Conservation (phyloP, 805 yeast genomes). For the Zygosaccharomyces pseudorouxii region DNA sequence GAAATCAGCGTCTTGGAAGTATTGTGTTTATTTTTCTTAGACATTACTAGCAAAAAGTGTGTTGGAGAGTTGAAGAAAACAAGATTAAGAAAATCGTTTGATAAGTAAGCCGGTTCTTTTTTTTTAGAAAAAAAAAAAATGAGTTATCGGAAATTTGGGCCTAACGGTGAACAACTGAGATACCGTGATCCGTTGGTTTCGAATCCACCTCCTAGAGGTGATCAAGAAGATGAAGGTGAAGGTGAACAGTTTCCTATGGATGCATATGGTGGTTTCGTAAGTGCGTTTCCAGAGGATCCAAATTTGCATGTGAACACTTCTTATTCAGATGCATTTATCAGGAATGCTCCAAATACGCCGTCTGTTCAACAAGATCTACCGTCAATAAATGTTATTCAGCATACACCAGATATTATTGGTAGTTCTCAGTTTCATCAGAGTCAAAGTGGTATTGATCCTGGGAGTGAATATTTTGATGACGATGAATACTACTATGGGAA, state of each 20-base stretch:
- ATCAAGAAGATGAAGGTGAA: constrained; percentile 3
- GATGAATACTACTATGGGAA: constrained; percentile 24
- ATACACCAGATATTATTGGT: constrained; percentile 23
- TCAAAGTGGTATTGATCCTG: not conserved
- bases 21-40: not conserved
- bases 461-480: constrained; percentile 22
- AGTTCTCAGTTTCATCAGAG: constrained; percentile 9
- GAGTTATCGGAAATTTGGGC: constrained; percentile 5
- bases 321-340: constrained; percentile 21
- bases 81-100: not conserved
- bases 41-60: not conserved
- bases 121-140: not conserved
- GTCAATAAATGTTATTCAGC: constrained; percentile 27
- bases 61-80: not conserved
- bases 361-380: constrained; percentile 17
- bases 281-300: constrained; percentile 15
- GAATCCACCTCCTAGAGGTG: not conserved
- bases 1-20: not conserved
- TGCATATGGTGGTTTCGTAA: constrained; percentile 21
- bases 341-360: constrained; percentile 8
- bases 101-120: not conserved
- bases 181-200: constrained; percentile 4
- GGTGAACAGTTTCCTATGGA: constrained; percentile 5
- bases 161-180: constrained; percentile 1
- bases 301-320: constrained; percentile 17